A percentile compares a stretch with the other conserved stretches of the same genome.
phyloP scores from a whole-genome alignment of 768 basidiomycete species.

The Galerina sulciceps region DNA sequence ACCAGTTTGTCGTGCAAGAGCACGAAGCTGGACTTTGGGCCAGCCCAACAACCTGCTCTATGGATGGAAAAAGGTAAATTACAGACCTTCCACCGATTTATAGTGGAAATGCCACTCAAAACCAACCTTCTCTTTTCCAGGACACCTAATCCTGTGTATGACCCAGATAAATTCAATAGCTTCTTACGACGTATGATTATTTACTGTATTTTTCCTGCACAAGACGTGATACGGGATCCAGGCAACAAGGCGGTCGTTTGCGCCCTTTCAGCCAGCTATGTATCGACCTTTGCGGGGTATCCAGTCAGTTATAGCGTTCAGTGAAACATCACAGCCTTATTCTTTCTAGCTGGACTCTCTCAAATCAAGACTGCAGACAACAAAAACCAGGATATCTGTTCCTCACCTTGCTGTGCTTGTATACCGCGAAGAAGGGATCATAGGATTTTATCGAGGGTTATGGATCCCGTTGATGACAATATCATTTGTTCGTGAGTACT shows the following conservation, averaged over 20 bases:
- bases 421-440: conserved; percentile 83
- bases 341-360: conserved; percentile 80
- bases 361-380: conserved; percentile 91
- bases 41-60: conserved; percentile 69
- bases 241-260: conserved; percentile 89
- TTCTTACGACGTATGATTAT: not conserved
- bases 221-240: conserved; percentile 33
- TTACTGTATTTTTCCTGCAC: conserved; percentile 6
- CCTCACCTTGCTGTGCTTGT: conserved; percentile 72
- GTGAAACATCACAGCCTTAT: not conserved
- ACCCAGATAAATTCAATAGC: conserved; percentile 52
- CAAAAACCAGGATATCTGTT: conserved; percentile 74
- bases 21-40: conserved; percentile 76
- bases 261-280: conserved; percentile 88
- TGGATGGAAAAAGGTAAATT: conserved; percentile 75
- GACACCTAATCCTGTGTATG: conserved; percentile 66
- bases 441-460: conserved; percentile 88
- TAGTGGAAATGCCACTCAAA: not conserved
- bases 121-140: conserved; percentile 32
- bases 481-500: conserved; percentile 90
- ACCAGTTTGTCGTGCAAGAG: conserved; percentile 54
- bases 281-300: conserved; percentile 92
- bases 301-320: conserved; percentile 54
- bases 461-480: conserved; percentile 96
- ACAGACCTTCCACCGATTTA: conserved; percentile 4